These are phyloP conservation scores for Flaveria ramosissima DNA, from an alignment of 129 eudicot species.

Conservation along the genomic window DNA sequence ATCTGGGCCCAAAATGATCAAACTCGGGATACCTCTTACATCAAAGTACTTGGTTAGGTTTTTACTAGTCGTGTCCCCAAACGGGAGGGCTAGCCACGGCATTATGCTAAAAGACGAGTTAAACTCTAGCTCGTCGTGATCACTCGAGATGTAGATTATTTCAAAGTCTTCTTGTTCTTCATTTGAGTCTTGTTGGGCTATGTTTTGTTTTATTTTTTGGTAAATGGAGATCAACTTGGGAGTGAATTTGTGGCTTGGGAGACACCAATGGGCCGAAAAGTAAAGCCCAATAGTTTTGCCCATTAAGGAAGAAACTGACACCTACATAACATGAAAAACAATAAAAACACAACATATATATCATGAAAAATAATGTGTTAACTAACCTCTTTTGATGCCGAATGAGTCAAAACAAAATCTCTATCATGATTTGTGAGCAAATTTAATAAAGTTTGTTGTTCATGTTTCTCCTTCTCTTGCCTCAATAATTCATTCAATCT, in stretches of 20 bases:
- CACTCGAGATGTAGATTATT: constrained; percentile 67
- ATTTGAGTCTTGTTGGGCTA: constrained; percentile 15
- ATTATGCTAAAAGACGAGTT: constrained; percentile 42
- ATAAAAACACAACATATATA: background rate
- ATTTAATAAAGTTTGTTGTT: constrained; percentile 56
- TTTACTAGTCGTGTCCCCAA: constrained; percentile 50
- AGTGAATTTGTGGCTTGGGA: constrained; percentile 67
- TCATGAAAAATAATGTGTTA: background rate
- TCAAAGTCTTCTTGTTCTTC: constrained; percentile 51
- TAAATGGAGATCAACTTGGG: constrained; percentile 72
- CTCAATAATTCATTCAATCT: constrained; percentile 60
- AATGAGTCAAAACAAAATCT: constrained; percentile 59
- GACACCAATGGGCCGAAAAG: constrained; percentile 88
- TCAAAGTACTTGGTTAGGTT: constrained; percentile 67
- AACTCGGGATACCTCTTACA: constrained; percentile 61
- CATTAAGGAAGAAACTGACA: constrained; percentile 46
- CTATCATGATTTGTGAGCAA: constrained; percentile 52
- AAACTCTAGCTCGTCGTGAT: constrained; percentile 50
- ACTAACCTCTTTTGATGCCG: constrained; percentile 50
- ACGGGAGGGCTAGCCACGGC: constrained; percentile 91
- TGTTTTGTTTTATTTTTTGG: constrained; percentile 56
- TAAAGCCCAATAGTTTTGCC: constrained; percentile 87
- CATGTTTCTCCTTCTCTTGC: constrained; percentile 62
- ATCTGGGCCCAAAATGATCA: constrained; percentile 78
- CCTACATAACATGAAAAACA: constrained; percentile 38